phyloP scores from a whole-genome alignment of 805 yeast species.

The Candida sanyiensis region DNA sequence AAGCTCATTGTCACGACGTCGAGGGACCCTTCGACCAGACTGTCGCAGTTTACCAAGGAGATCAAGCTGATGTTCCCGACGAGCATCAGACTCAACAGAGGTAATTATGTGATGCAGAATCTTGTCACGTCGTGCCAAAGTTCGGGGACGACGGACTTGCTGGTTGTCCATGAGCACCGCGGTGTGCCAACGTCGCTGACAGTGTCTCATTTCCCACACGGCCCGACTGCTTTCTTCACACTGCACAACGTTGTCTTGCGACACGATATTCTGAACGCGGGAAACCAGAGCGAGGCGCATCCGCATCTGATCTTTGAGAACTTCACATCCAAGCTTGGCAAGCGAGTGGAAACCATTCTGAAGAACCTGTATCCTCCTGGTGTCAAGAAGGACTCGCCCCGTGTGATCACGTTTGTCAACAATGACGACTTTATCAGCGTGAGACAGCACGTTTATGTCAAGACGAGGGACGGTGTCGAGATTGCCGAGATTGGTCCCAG shows the following conservation, averaged over 20 bases:
- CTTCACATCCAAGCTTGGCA: constrained; percentile 74
- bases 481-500: constrained; percentile 98
- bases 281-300: constrained; percentile 84
- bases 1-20: constrained; percentile 89
- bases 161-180: constrained; percentile 90
- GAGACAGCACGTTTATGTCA: constrained; percentile 91
- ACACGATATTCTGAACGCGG: constrained; percentile 83
- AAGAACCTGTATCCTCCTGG: constrained; percentile 96
- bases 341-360: constrained; percentile 71
- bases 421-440: constrained; percentile 89
- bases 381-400: constrained; percentile 79
- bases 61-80: constrained; percentile 86
- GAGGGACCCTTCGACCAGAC: constrained; percentile 79
- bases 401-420: constrained; percentile 92
- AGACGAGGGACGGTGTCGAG: constrained; percentile 83
- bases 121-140: constrained; percentile 78
- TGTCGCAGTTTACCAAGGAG: constrained; percentile 91
- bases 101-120: constrained; percentile 82
- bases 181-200: constrained; percentile 97
- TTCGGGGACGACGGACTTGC: constrained; percentile 76
- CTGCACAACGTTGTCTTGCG: constrained; percentile 90
- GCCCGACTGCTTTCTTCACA: constrained; percentile 93
- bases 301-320: constrained; percentile 94
- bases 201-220: constrained; percentile 93
- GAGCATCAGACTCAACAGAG: constrained; percentile 84